phyloP scores from a whole-genome alignment of 768 basidiomycete species.

The Tricholoma sp. region DNA sequence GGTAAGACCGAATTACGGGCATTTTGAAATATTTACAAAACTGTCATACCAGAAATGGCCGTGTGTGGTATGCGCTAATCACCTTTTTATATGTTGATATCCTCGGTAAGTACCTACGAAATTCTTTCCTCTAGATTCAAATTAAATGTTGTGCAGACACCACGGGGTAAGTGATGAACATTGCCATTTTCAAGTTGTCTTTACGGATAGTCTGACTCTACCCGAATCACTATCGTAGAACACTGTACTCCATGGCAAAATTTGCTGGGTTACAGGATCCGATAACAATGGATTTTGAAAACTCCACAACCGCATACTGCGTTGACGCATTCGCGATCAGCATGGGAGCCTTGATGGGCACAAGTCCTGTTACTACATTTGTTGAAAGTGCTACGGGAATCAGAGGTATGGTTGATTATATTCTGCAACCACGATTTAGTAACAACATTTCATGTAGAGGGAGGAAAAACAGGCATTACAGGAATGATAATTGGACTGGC shows the following conservation, averaged over 20 bases:
- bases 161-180: slow-evolving; percentile 33
- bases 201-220: not conserved
- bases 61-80: slow-evolving; percentile 82
- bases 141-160: slow-evolving; percentile 30
- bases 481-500: slow-evolving; percentile 66
- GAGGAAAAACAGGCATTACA: slow-evolving; percentile 82
- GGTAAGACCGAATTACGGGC: slow-evolving; percentile 16
- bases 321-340: slow-evolving; percentile 78
- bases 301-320: slow-evolving; percentile 76
- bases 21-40: slow-evolving; percentile 3
- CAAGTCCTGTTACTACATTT: slow-evolving; percentile 80
- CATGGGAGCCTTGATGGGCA: slow-evolving; percentile 76
- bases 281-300: slow-evolving; percentile 85
- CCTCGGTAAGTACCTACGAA: slow-evolving; percentile 42
- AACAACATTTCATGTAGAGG: slow-evolving; percentile 41
- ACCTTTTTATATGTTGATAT: slow-evolving; percentile 91
- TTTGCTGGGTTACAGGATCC: slow-evolving; percentile 86
- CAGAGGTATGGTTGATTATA: slow-evolving; percentile 35
- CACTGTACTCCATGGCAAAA: slow-evolving; percentile 87
- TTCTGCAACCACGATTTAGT: no score
- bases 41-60: slow-evolving; percentile 45
- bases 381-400: slow-evolving; percentile 83
- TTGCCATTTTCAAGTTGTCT: not conserved
- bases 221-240: slow-evolving; percentile 41
- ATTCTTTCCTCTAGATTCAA: slow-evolving; percentile 1